Percentiles rank a stretch among this genome's conserved stretches.
phyloP scores from a whole-genome alignment of 108 stramenopile species.

The Fistulifera solaris region DNA sequence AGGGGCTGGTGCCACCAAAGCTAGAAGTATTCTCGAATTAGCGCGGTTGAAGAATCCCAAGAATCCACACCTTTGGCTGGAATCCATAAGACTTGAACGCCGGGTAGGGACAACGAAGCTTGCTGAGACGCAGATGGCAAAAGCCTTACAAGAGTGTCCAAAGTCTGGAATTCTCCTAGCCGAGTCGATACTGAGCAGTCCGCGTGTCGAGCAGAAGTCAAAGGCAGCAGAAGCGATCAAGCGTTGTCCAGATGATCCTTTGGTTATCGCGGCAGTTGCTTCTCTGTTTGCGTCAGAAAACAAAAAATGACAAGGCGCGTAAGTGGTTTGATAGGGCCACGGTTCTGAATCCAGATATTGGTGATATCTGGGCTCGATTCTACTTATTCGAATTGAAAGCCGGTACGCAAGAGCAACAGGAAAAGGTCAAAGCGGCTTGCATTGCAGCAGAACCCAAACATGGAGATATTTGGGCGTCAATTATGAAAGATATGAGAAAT shows the following conservation, averaged over 20 bases:
- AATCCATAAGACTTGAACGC: constrained; percentile 88
- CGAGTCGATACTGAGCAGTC: constrained; percentile 79
- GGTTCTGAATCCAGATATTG: constrained; percentile 75
- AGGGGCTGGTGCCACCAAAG: constrained; percentile 73
- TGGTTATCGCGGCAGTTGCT: constrained; percentile 87
- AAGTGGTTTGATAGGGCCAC: constrained; percentile 96
- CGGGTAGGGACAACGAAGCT: constrained; percentile 72
- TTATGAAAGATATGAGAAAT: constrained; percentile 74
- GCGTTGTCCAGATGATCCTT: constrained; percentile 84
- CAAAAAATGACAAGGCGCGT: constrained; percentile 86
- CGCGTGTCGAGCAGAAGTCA: constrained; percentile 82
- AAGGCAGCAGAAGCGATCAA: constrained; percentile 89
- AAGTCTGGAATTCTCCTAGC: constrained; percentile 82
- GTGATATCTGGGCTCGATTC: constrained; percentile 91
- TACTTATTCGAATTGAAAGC: constrained; percentile 78
- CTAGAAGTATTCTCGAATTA: constrained; percentile 88
- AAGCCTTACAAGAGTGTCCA: constrained; percentile 94
- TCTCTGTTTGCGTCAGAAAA: constrained; percentile 85
- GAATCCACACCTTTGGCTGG: constrained; percentile 81
- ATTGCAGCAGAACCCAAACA: constrained; percentile 83
- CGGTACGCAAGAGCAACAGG: constrained; percentile 57
- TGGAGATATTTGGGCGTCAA: constrained; percentile 84
- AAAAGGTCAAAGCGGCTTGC: constrained; percentile 61
- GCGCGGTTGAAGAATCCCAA: constrained; percentile 81
- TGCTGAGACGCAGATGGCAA: constrained; percentile 85